A percentile compares a stretch with the other conserved stretches of the same genome.
Evolutionary conservation across 805 yeast species (phyloP).

Genomic region (Torulaspora gathmanii): DNA sequence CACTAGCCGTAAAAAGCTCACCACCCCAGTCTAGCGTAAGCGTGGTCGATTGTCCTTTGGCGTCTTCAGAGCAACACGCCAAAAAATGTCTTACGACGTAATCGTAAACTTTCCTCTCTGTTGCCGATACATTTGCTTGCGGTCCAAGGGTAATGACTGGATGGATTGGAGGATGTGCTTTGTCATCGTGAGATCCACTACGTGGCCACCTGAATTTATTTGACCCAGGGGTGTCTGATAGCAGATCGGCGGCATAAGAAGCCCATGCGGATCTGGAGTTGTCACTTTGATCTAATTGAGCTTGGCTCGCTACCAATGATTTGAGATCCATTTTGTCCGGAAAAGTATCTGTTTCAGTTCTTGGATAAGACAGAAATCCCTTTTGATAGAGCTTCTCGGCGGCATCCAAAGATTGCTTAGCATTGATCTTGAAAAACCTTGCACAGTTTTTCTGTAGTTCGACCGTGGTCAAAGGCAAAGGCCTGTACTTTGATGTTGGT

Average conservation of each 20-base stretch:
- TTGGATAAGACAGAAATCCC: slow-evolving; percentile 90
- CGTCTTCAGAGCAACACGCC: slow-evolving; percentile 91
- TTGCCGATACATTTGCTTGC: slow-evolving; percentile 24
- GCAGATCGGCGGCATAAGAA: slow-evolving; percentile 46
- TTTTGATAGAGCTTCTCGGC: slow-evolving; percentile 84
- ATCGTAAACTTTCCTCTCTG: slow-evolving; percentile 74
- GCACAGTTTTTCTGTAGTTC: slow-evolving; percentile 87
- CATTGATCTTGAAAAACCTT: slow-evolving; percentile 63
- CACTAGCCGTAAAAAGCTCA: slow-evolving; percentile 69
- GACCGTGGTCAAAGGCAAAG: slow-evolving; percentile 90
- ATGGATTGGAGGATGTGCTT: slow-evolving; percentile 98
- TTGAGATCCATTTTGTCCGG: slow-evolving; percentile 71
- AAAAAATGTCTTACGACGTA: slow-evolving; percentile 79
- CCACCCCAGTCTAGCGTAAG: slow-evolving; percentile 70
- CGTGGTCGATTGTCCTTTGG: slow-evolving; percentile 65
- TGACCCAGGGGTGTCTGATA: slow-evolving; percentile 37
- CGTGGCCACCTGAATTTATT: slow-evolving; percentile 63
- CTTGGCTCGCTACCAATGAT: slow-evolving; percentile 57
- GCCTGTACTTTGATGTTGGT: slow-evolving; percentile 74
- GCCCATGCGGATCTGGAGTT: slow-evolving; percentile 80
- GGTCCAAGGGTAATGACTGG: slow-evolving; percentile 49
- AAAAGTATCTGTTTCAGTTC: slow-evolving; percentile 92
- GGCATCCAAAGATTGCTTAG: slow-evolving; percentile 66
- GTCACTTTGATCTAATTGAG: slow-evolving; percentile 22
- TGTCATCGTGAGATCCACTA: slow-evolving; percentile 78